phyloP scores from a whole-genome alignment of 169 alveolate species.

The Plasmodium gonderi region DNA sequence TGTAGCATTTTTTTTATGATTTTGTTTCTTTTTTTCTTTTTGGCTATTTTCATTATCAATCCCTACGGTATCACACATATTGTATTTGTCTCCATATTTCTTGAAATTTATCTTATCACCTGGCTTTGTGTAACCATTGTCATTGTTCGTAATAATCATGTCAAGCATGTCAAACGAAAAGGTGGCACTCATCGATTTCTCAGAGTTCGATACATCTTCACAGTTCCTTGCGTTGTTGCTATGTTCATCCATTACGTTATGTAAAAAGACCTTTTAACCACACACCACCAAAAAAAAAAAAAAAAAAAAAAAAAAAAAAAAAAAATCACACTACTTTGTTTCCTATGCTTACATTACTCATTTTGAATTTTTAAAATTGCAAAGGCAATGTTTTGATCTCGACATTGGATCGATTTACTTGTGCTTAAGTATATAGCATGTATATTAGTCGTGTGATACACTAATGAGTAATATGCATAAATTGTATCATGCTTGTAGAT shows the following conservation, averaged over 20 bases:
- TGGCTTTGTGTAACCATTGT: neutral
- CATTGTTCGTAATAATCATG: slow-evolving; percentile 11
- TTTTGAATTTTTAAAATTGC: neutral
- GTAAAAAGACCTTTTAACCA: neutral
- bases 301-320: neutral
- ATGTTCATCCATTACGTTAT: neutral
- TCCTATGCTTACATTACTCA: neutral
- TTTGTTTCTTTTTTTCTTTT: neutral
- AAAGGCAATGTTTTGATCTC: neutral
- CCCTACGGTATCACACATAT: neutral
- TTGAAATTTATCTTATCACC: neutral
- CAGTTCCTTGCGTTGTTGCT: neutral
- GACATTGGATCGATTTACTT: neutral
- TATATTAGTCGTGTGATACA: neutral
- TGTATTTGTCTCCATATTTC: neutral
- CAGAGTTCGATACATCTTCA: neutral
- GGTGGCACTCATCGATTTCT: neutral
- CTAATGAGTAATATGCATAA: neutral
- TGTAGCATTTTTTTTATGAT: neutral
- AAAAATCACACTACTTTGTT: neutral
- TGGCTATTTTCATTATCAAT: neutral
- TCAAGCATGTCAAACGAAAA: slow-evolving; percentile 67
- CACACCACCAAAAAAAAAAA: neutral
- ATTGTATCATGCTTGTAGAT: neutral
- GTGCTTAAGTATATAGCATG: neutral